phyloP scores from a whole-genome alignment of 768 basidiomycete species.

The Phlebiopsis flavidoalba region DNA sequence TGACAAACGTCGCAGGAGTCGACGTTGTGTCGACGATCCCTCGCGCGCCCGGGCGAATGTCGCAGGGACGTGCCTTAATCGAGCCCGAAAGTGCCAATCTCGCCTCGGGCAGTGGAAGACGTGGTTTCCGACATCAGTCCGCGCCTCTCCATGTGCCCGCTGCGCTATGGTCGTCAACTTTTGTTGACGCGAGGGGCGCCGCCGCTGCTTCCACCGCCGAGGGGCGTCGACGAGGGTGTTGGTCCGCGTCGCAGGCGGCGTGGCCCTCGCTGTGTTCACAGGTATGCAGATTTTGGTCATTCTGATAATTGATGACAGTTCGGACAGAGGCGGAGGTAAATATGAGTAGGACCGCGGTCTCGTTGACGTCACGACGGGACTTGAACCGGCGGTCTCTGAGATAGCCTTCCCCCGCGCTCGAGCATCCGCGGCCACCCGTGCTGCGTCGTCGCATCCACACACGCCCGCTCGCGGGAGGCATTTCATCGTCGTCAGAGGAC shows the following conservation, averaged over 20 bases:
- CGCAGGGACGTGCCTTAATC: background rate
- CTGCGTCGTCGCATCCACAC: background rate
- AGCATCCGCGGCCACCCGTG: background rate
- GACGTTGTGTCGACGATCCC: background rate
- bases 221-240: background rate
- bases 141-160: background rate
- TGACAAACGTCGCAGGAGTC: background rate
- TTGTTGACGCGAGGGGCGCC: background rate
- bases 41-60: background rate
- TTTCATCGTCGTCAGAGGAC: background rate
- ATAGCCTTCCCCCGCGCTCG: background rate
- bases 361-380: constrained; percentile 3
- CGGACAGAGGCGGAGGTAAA: constrained; percentile 6
- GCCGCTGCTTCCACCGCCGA: background rate
- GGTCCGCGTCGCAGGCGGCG: background rate
- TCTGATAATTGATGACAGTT: background rate
- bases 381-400: constrained; percentile 1
- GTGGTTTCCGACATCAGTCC: background rate
- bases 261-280: background rate
- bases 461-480: background rate
- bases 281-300: background rate
- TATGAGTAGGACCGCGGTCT: constrained; percentile 1
- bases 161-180: background rate
- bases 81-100: background rate
- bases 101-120: background rate